Base-by-base conservation (phyloP, 345 rosid genomes). In the Acer campestre region DNA sequence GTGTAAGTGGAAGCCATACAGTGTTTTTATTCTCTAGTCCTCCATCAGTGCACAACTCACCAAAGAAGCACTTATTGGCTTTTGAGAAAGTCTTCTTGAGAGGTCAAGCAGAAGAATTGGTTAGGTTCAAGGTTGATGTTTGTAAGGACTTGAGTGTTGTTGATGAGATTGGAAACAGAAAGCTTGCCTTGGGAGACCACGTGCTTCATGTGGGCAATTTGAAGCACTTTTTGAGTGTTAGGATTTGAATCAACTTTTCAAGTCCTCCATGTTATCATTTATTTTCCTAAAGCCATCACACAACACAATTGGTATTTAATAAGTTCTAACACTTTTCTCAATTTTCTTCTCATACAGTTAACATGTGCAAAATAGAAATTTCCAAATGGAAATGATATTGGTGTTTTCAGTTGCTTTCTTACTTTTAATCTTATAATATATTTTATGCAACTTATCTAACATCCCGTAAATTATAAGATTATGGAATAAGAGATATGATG, bases 121-220 rank as follows among this genome's bases (percentile, higher is more conserved):
- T 93, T 51, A 84, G 68, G 16, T 93, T 95, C 74, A 83, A 76
- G 64, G 86, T 95, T 17, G 88, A 92, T 62, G 89, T 88, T 14
- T 95, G 99, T 76, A 91, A 84, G 83, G 93, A 95, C 82, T 86
- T 95, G 81, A 91, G 92, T 75, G 84, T 92, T 3, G 92, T 89
- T 2, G 98, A 91, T 71, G 95, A 95, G 76, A 16, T 13, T 0
- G 99, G 99, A 6, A 80, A 73, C 76, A 58, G 86, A 76, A 93
- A 87, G 75, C 80, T 95, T 5, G 90, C 87, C 0, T 64, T 93
- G 67, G 97, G 99, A 23, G 69, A 85, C 46, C 93, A 93, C 80
- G 75, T 87, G 70, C 92, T 95, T 55, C 98, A 92, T 73, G 82
- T 95, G 35, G 97, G 99, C 35, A 84, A 68, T 83, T 81, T 91